Evolutionary conservation across 2,329 filamentous ascomycete genomes (phyloP).

Genomic region (Xenoacremonium recifei): DNA sequence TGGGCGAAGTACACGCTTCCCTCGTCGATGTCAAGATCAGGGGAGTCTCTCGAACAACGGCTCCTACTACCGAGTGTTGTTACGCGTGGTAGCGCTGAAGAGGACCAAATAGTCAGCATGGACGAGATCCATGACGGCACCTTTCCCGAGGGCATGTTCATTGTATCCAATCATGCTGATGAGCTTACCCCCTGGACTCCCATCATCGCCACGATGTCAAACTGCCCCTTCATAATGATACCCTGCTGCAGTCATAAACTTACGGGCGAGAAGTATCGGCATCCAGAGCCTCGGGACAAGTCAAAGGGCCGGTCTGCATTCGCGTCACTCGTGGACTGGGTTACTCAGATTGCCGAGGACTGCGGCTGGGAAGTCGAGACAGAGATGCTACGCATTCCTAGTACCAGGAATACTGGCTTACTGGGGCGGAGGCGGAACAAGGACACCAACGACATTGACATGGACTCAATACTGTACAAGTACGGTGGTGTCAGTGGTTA

Average conservation of each 20-base stretch:
- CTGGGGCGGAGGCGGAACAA: slow-evolving; percentile 58
- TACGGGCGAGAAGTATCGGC: slow-evolving; percentile 71
- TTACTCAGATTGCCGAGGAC: slow-evolving; percentile 65
- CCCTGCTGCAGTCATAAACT: slow-evolving; percentile 94
- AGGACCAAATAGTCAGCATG: slow-evolving; percentile 9
- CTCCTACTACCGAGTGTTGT: slow-evolving; percentile 50
- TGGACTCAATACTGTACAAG: slow-evolving; percentile 44
- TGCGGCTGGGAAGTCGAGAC: slow-evolving; percentile 76
- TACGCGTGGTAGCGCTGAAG: slow-evolving; percentile 11
- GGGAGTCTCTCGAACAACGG: slow-evolving; percentile 40
- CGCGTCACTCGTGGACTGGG: slow-evolving; percentile 79
- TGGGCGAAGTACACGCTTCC: slow-evolving; percentile 68
- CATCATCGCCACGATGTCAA: slow-evolving; percentile 72
- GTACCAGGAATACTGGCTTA: slow-evolving; percentile 82
- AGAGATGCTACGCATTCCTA: slow-evolving; percentile 87
- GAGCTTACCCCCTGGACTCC: slow-evolving; percentile 97
- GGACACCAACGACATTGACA: slow-evolving; percentile 32
- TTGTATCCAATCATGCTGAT: slow-evolving; percentile 96
- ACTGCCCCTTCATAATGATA: slow-evolving; percentile 84
- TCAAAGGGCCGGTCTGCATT: slow-evolving; percentile 67
- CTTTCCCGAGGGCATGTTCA: slow-evolving; percentile 77
- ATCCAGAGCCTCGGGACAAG: slow-evolving; percentile 53
- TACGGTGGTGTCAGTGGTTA: slow-evolving; percentile 59
- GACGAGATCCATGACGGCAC: slow-evolving; percentile 53
- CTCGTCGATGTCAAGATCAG: slow-evolving; percentile 24